Evolutionary conservation across 2,329 filamentous ascomycete species (phyloP).

Genomic region (Cryphonectria naterciae): DNA sequence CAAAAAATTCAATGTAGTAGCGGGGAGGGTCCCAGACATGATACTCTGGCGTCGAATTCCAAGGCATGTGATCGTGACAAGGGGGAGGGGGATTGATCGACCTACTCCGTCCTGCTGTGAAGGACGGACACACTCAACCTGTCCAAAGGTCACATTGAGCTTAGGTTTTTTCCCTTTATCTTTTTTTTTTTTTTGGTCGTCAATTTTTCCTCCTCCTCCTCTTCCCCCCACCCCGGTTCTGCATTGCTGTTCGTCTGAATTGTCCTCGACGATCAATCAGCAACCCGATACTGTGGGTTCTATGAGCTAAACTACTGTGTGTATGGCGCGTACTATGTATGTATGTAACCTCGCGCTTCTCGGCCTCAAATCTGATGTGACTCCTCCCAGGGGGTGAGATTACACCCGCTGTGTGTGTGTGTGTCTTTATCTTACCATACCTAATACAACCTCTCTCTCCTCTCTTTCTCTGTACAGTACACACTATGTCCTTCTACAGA

Average conservation of each 20-base stretch:
- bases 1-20: not conserved
- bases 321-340: not conserved
- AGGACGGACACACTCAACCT: conserved; percentile 2
- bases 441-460: not conserved
- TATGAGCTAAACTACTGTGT: not conserved
- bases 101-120: not conserved
- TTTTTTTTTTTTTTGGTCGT: not conserved
- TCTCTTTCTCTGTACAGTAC: not conserved
- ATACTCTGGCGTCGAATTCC: not conserved
- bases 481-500: not conserved
- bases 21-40: not conserved
- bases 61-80: conserved; percentile 2
- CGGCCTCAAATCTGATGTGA: conserved; percentile 5
- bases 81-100: not conserved
- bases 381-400: not conserved
- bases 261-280: not conserved
- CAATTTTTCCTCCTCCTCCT: not conserved
- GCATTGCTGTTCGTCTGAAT: not conserved
- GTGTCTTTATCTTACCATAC: not conserved
- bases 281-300: not conserved
- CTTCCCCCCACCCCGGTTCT: not conserved
- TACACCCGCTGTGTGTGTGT: not conserved
- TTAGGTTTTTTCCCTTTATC: not conserved
- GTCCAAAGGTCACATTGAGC: not conserved
- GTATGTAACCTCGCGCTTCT: not conserved